Evolutionary conservation across 371 early-diverging fungal species (phyloP).

Genomic region (Enteropsectra breve): DNA sequence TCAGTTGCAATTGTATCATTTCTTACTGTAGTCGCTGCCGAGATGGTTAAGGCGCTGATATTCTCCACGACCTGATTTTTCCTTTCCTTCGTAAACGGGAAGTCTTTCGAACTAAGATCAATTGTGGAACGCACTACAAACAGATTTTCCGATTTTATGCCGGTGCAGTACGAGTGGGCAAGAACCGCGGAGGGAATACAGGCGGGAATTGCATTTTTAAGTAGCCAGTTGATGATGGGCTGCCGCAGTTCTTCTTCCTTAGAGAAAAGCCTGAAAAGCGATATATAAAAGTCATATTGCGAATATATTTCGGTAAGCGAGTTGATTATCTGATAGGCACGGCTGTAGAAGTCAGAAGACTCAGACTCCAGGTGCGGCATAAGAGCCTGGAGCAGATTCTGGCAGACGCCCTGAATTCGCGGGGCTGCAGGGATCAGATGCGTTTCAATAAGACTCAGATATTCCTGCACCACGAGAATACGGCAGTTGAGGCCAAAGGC

Average conservation of each 20-base stretch:
- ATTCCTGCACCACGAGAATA: conserved; percentile 37
- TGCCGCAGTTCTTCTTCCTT: conserved; percentile 34
- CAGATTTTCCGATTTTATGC: conserved; percentile 18
- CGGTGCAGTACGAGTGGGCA: conserved; percentile 19
- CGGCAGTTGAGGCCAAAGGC: conserved; percentile 40
- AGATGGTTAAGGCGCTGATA: too few species aligned
- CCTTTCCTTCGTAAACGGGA: background rate
- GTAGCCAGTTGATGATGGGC: conserved; percentile 25
- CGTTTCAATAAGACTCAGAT: conserved; percentile 47
- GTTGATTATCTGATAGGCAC: conserved; percentile 25
- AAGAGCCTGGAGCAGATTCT: conserved; percentile 42
- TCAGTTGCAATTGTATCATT: too few species aligned
- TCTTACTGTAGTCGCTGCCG: too few species aligned
- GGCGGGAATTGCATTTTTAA: background rate
- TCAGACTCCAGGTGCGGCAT: conserved; percentile 54
- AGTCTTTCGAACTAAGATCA: conserved; percentile 24
- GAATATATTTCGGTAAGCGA: conserved; percentile 18
- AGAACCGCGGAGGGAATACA: conserved; percentile 10
- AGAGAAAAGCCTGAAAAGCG: conserved; percentile 40
- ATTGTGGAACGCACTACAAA: conserved; percentile 33
- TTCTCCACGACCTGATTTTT: background rate
- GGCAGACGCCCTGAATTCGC: conserved; percentile 12
- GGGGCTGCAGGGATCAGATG: conserved; percentile 30
- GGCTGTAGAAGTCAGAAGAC: conserved; percentile 34
- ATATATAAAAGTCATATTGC: conserved; percentile 21